Conservation (phyloP, 2,329 filamentous ascomycete species). For the Neonectria faginata region DNA sequence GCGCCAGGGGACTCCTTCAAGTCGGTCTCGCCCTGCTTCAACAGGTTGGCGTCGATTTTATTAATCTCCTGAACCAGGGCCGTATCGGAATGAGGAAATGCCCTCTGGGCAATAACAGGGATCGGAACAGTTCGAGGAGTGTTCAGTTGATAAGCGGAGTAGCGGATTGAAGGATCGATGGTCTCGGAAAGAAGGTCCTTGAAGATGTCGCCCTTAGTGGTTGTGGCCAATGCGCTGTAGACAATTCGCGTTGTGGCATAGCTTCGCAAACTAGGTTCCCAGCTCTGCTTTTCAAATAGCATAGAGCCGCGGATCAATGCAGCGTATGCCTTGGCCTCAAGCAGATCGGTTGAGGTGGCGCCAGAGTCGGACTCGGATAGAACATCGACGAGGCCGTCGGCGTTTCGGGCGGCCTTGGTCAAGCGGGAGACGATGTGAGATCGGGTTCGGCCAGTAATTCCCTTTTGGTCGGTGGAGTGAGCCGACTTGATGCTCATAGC, state of each 20-base stretch:
- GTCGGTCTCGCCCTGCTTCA: constrained; percentile 66
- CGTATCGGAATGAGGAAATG: constrained; percentile 76
- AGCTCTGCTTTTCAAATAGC: constrained; percentile 88
- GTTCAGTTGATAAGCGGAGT: constrained; percentile 92
- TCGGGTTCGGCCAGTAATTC: constrained; percentile 81
- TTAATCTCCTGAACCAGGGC: constrained; percentile 75
- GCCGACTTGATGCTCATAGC: constrained; percentile 93
- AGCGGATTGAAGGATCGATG: constrained; percentile 92
- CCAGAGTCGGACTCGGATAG: constrained; percentile 74
- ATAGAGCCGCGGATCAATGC: constrained; percentile 80
- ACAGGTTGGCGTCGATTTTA: constrained; percentile 74
- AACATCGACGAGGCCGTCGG: constrained; percentile 73
- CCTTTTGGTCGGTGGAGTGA: constrained; percentile 82
- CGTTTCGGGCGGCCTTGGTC: constrained; percentile 79
- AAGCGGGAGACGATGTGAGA: constrained; percentile 91
- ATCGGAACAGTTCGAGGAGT: constrained; percentile 88
- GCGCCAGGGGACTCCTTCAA: constrained; percentile 61
- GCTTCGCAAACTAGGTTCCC: constrained; percentile 80
- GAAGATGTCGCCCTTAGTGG: constrained; percentile 76
- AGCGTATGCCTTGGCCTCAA: constrained; percentile 89
- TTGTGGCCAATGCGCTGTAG: constrained; percentile 78
- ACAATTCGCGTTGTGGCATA: constrained; percentile 84
- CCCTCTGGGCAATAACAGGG: constrained; percentile 79
- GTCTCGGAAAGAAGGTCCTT: constrained; percentile 87
- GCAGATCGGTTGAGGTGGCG: constrained; percentile 76